Conservation (phyloP, 164 flowering plant species). For the Nelumbo lutea region DNA sequence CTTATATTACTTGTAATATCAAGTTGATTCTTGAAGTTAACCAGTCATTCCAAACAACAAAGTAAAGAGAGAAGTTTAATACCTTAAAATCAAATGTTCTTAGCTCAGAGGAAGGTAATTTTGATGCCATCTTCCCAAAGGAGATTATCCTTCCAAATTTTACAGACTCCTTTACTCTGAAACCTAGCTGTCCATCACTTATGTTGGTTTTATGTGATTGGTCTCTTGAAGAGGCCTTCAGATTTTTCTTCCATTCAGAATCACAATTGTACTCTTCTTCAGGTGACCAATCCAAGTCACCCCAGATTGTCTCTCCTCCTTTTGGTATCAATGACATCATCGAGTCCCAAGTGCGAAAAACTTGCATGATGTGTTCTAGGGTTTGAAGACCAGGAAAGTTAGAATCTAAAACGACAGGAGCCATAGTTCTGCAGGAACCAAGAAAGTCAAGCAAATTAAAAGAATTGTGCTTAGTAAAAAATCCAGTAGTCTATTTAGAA, state of each 20-base stretch:
- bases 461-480: background rate
- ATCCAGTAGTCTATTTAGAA: background rate
- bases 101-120: conserved; percentile 47
- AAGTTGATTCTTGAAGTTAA: background rate
- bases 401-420: conserved; percentile 57
- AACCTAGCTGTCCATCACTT: conserved; percentile 24
- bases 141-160: conserved; percentile 71
- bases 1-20: background rate
- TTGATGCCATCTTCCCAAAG: conserved; percentile 55
- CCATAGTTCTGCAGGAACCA: conserved; percentile 54
- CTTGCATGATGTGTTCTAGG: conserved; percentile 51
- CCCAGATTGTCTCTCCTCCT: conserved; percentile 89
- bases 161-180: conserved; percentile 28
- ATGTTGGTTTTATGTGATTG: conserved; percentile 23
- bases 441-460: background rate
- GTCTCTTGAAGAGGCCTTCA: conserved; percentile 16
- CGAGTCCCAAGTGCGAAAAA: conserved; percentile 76
- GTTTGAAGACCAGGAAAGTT: conserved; percentile 57
- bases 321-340: conserved; percentile 60
- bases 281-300: conserved; percentile 73
- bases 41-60: background rate
- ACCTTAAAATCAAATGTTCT: conserved; percentile 31
- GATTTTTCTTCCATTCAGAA: conserved; percentile 19
- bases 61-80: background rate
- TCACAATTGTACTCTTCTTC: conserved; percentile 52